Evolutionary conservation across 1,284 basidiomycete species (phyloP).

Genomic region (Somion occarium): DNA sequence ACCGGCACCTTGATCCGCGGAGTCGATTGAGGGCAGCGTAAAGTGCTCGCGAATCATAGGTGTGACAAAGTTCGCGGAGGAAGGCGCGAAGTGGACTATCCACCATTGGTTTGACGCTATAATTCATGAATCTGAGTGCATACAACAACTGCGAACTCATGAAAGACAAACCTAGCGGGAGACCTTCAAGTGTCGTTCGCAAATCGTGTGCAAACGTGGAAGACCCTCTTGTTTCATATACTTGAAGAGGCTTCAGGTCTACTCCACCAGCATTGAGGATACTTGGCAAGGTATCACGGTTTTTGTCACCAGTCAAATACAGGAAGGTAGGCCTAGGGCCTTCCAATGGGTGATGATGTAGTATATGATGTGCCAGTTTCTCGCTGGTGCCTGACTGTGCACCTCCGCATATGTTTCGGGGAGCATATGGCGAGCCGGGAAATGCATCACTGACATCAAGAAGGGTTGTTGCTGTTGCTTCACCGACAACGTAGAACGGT

Average conservation of each 20-base stretch:
- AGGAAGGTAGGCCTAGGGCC: conserved; percentile 34
- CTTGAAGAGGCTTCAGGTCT: conserved; percentile 45
- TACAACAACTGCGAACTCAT: neutral
- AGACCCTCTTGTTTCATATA: conserved; percentile 63
- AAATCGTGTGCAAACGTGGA: conserved; percentile 46
- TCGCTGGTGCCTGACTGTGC: conserved; percentile 59
- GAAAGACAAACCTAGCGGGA: neutral
- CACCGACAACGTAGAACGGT: conserved; percentile 76
- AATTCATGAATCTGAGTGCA: conserved; percentile 3
- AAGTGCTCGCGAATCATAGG: conserved; percentile 49
- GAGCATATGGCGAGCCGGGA: conserved; percentile 29
- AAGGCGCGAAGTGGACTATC: conserved; percentile 76
- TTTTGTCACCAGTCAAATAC: conserved; percentile 81
- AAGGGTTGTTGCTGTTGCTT: conserved; percentile 50
- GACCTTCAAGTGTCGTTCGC: conserved; percentile 15
- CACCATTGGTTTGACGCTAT: conserved; percentile 40
- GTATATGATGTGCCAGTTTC: conserved; percentile 60
- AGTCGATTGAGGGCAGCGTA: conserved; percentile 15
- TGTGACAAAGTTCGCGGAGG: conserved; percentile 52
- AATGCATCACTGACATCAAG: conserved; percentile 28
- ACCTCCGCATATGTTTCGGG: conserved; percentile 47
- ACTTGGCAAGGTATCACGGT: conserved; percentile 57
- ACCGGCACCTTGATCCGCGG: conserved; percentile 1
- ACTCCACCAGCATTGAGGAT: conserved; percentile 46
- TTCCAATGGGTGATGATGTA: conserved; percentile 33